phyloP scores from a whole-genome alignment of 2,329 filamentous ascomycete genomes.

The Colletotrichum sp. region DNA sequence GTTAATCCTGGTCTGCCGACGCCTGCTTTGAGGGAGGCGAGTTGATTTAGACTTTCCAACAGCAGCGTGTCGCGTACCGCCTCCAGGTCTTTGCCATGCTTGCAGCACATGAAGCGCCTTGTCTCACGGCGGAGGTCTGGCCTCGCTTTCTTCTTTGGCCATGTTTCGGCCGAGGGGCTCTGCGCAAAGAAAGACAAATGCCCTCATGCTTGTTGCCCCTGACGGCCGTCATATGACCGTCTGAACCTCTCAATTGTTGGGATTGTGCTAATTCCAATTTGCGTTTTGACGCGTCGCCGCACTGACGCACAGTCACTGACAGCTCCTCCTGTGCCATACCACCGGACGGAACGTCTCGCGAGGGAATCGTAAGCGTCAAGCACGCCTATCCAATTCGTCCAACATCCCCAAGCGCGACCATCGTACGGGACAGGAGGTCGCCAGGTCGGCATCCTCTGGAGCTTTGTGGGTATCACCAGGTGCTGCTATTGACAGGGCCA shows the following conservation, averaged over 20 bases:
- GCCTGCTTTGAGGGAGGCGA: neutral
- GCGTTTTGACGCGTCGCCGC: neutral
- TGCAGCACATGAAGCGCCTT: neutral
- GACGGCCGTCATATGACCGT: neutral
- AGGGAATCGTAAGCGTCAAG: neutral
- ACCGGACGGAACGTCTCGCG: neutral
- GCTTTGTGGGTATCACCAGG: neutral
- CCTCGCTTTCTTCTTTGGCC: neutral
- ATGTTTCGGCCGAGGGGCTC: neutral
- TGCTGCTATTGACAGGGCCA: neutral
- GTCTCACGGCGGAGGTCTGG: neutral
- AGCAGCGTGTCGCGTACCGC: neutral
- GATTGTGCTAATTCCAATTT: neutral
- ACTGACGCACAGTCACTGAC: neutral
- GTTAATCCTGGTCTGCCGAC: neutral
- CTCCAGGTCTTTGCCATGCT: neutral
- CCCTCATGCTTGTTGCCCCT: neutral
- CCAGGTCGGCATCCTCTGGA: neutral
- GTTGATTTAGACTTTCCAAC: neutral
- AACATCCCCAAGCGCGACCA: neutral
- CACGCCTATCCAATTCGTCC: neutral
- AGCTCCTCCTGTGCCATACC: neutral
- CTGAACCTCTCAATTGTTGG: neutral
- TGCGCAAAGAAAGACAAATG: neutral
- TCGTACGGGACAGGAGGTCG: neutral